A percentile compares a stretch with the other conserved stretches of the same genome.
These are phyloP conservation scores for Solanum clarkiae DNA, from an alignment of 257 asterid genomes.

Conservation along the genomic window DNA sequence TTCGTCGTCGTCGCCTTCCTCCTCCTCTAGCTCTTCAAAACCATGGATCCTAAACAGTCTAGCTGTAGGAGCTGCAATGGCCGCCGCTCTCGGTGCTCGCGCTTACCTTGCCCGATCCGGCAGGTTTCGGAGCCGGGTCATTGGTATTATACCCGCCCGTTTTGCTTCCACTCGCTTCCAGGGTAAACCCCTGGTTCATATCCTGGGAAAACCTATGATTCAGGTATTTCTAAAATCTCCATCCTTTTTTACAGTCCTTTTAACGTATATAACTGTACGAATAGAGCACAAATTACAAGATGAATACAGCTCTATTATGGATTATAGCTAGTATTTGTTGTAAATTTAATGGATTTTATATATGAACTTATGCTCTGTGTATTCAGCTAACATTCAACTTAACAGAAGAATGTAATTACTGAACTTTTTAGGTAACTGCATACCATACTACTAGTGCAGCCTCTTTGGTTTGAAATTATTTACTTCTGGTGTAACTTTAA, in stretches of 20 bases:
- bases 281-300: neutral
- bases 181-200: constrained; percentile 78
- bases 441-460: neutral
- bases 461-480: neutral
- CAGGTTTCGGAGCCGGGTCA: constrained; percentile 57
- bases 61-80: constrained; percentile 41
- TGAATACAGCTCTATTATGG: neutral
- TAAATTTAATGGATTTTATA: neutral
- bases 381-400: neutral
- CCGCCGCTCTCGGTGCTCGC: constrained; percentile 52
- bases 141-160: constrained; percentile 93
- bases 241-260: neutral
- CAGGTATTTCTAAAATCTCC: constrained; percentile 33
- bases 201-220: constrained; percentile 96
- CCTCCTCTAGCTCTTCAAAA: constrained; percentile 34
- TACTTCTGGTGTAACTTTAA: neutral
- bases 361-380: neutral
- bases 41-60: constrained; percentile 44
- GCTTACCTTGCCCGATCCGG: constrained; percentile 46
- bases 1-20: constrained; percentile 14
- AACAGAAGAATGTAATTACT: neutral
- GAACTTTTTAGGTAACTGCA: neutral
- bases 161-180: constrained; percentile 79
- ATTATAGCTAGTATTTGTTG: neutral
- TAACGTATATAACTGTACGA: neutral